Base-by-base conservation (phyloP, 768 basidiomycete species). In the Suillus tomentosus region DNA sequence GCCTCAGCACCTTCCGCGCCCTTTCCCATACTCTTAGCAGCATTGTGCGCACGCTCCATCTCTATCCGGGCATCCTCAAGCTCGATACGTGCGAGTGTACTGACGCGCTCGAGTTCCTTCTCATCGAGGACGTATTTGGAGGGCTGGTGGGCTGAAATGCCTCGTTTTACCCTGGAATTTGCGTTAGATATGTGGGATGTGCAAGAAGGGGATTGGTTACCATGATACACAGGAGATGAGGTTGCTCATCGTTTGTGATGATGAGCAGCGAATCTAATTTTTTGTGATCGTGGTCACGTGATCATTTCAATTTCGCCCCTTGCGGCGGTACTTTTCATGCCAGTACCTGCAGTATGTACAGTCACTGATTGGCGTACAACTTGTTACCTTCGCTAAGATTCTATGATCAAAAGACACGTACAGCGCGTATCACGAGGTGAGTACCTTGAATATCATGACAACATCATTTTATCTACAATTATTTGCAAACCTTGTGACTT, bases 121-220 rank as follows among this genome's bases (percentile, higher is more conserved):
- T 96, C 93, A 71, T 97, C 94, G 37, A 99, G 87, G 60, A 91
- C 83, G 76, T 99, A 99, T 80, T 92, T 94, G 72, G 80, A 78
- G 2, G 97, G 96, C 68, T 95, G 84, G 54, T 82, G 83, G 3
- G 82, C 79, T 3, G 96, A 81, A 19, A 87, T 85, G 10, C 97
- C 96, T 61, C 91, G 84, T 66, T 87, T 87, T 34, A 97, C 90
- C 94, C 87, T 88, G 39, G 5, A 17, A 64, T 66, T 63, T 14
- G 5, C 19, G 57, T 45, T 64, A 43, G 47, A 67, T 64, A 61
- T 24, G 11, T 22, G 13, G 3, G 19, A 9, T n/a, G 17, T 51
- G 45, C 37, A 0, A 9, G 17, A 60, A 15, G 14, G 61, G 36
- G 34, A 4, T 8, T 59, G 58, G 73, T 62, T 63, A 81, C 80